A percentile compares a stretch with the other conserved stretches of the same genome.
phyloP scores from a whole-genome alignment of 169 alveolate genomes.

The Amoebophrya sp. region DNA sequence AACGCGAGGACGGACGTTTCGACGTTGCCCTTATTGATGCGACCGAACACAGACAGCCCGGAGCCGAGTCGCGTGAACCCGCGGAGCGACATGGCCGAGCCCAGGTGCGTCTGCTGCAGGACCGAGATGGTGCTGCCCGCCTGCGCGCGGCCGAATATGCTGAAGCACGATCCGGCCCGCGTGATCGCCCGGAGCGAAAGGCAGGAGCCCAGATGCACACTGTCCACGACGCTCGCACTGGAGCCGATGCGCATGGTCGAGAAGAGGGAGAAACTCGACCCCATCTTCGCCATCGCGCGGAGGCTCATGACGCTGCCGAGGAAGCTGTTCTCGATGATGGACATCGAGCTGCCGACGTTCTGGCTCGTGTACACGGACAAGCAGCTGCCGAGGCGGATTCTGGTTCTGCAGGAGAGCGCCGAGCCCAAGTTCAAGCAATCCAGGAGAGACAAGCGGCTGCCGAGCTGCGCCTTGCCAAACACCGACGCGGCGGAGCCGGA shows the following conservation, averaged over 20 bases:
- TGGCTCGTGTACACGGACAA: neutral
- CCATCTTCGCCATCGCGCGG: neutral
- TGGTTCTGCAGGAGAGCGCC: neutral
- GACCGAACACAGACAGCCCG: neutral
- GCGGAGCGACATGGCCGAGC: neutral
- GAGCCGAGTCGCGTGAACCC: neutral
- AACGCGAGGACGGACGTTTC: neutral
- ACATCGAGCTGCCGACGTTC: neutral
- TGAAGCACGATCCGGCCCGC: neutral
- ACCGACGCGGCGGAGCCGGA: constrained; percentile 5
- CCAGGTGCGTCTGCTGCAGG: neutral
- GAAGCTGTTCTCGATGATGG: neutral
- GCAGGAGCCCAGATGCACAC: neutral
- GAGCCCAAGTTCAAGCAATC: neutral
- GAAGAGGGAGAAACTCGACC: neutral
- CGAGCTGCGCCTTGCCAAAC: neutral
- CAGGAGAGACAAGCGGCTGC: neutral
- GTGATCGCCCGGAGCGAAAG: constrained; percentile 2
- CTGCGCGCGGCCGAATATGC: neutral
- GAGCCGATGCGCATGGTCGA: constrained; percentile 2
- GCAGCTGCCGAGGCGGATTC: neutral
- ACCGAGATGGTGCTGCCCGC: neutral
- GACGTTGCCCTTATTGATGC: neutral
- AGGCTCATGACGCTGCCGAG: neutral
- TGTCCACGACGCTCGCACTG: neutral